phyloP scores from a whole-genome alignment of 208 protist genomes.

The Angomonas ambiguus region DNA sequence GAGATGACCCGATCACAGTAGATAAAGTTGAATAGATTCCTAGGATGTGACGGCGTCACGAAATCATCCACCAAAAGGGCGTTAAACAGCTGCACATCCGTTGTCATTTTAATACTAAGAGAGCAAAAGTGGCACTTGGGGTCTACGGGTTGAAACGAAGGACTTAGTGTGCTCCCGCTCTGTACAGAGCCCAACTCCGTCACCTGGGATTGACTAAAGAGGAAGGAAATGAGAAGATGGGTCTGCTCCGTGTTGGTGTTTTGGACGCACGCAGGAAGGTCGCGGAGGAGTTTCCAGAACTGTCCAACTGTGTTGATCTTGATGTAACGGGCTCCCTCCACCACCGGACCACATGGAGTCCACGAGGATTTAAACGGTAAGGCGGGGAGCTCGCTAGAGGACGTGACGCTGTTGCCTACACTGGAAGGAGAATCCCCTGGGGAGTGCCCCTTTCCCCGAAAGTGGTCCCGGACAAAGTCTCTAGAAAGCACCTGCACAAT shows the following conservation, averaged over 20 bases:
- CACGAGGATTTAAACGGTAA: slow-evolving; percentile 34
- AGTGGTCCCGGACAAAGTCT: slow-evolving; percentile 21
- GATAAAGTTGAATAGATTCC: slow-evolving; percentile 31
- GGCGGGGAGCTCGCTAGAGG: background rate
- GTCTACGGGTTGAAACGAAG: background rate
- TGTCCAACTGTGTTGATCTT: slow-evolving; percentile 13
- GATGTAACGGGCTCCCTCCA: slow-evolving; percentile 30
- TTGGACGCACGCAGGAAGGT: slow-evolving; percentile 14
- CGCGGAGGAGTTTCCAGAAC: slow-evolving; percentile 17
- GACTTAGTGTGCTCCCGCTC: background rate
- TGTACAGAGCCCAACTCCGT: background rate
- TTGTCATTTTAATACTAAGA: slow-evolving; percentile 29
- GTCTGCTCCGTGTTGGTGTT: slow-evolving; percentile 6
- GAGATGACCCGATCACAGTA: slow-evolving; percentile 31
- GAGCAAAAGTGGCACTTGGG: slow-evolving; percentile 23
- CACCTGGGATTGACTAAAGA: slow-evolving; percentile 14
- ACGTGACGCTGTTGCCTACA: background rate
- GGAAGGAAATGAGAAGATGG: slow-evolving; percentile 37
- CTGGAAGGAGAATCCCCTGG: slow-evolving; percentile 1
- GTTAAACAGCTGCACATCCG: slow-evolving; percentile 26
- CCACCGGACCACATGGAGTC: slow-evolving; percentile 43
- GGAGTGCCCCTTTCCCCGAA: background rate
- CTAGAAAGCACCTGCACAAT: slow-evolving; percentile 27
- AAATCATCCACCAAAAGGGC: slow-evolving; percentile 23
- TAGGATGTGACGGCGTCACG: slow-evolving; percentile 25